Conservation (phyloP, 2,329 filamentous ascomycete genomes). For the Calonectria honghensis region DNA sequence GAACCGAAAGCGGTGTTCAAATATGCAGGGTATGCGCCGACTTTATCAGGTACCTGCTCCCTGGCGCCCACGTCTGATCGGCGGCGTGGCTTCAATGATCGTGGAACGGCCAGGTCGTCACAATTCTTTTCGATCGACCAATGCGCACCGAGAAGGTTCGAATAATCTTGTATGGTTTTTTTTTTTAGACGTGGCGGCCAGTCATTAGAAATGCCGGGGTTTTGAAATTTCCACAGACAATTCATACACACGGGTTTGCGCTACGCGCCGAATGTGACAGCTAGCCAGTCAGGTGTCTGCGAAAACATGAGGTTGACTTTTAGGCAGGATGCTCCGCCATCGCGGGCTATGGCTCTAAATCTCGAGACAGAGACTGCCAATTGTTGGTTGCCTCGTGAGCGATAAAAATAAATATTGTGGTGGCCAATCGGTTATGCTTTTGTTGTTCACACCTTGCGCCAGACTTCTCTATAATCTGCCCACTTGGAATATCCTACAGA, state of each 20-base stretch:
- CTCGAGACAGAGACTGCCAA: neutral
- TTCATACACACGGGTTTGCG: conserved; percentile 30
- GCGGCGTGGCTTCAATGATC: conserved; percentile 23
- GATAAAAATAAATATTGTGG: conserved; percentile 9
- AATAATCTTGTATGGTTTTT: neutral
- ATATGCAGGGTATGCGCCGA: conserved; percentile 27
- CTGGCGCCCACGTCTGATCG: conserved; percentile 25
- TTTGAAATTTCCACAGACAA: conserved; percentile 24
- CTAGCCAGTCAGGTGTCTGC: neutral
- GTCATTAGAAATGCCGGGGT: neutral
- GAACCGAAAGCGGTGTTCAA: conserved; percentile 25
- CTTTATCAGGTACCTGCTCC: conserved; percentile 33
- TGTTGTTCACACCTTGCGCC: conserved; percentile 63
- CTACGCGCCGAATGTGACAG: neutral
- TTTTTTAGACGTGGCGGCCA: neutral
- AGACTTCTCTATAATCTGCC: conserved; percentile 74
- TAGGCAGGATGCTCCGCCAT: conserved; percentile 3
- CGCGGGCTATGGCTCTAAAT: neutral
- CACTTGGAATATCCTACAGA: conserved; percentile 73
- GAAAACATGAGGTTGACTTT: neutral
- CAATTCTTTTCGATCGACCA: conserved; percentile 20
- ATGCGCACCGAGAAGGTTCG: conserved; percentile 2
- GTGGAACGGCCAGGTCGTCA: conserved; percentile 33
- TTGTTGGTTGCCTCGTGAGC: conserved; percentile 30
- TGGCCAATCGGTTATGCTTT: conserved; percentile 30